Conservation (phyloP, 2,329 filamentous ascomycete genomes). For the Fusarium mundagurra region DNA sequence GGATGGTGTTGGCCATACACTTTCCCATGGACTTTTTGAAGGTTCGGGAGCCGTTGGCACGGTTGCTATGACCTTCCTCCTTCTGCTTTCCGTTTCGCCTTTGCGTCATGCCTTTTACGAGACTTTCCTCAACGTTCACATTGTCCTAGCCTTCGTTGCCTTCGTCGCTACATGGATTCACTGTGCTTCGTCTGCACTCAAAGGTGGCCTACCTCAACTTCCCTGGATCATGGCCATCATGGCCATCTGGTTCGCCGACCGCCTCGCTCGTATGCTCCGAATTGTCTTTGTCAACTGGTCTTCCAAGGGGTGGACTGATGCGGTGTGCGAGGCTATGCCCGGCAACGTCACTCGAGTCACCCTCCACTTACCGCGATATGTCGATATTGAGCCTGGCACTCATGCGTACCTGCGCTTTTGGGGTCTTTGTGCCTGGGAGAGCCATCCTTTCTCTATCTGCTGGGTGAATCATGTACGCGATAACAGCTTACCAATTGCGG, state of each 20-base stretch:
- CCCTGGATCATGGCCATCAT: constrained; percentile 80
- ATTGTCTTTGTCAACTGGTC: constrained; percentile 75
- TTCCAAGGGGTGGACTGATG: constrained; percentile 67
- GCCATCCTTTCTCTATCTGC: constrained; percentile 81
- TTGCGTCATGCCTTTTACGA: constrained; percentile 96
- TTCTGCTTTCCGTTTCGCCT: constrained; percentile 78
- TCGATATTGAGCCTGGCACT: constrained; percentile 74
- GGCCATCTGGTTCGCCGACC: constrained; percentile 80
- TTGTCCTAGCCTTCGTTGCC: constrained; percentile 74
- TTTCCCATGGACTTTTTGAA: constrained; percentile 71
- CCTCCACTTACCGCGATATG: constrained; percentile 72
- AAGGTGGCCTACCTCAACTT: constrained; percentile 75
- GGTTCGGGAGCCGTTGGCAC: constrained; percentile 70
- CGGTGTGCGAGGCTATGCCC: constrained; percentile 73
- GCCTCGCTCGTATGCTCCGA: constrained; percentile 69
- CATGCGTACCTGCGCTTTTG: constrained; percentile 80
- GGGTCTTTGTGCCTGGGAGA: constrained; percentile 73
- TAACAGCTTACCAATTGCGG: constrained; percentile 51
- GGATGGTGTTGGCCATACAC: constrained; percentile 62
- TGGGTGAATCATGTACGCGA: constrained; percentile 71
- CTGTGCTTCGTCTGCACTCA: constrained; percentile 71
- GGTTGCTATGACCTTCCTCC: constrained; percentile 70
- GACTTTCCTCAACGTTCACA: constrained; percentile 90
- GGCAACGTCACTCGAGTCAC: constrained; percentile 77
- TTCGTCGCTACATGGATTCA: constrained; percentile 83